phyloP scores from a whole-genome alignment of 306 rosid genomes.

The Rubus idaeus region DNA sequence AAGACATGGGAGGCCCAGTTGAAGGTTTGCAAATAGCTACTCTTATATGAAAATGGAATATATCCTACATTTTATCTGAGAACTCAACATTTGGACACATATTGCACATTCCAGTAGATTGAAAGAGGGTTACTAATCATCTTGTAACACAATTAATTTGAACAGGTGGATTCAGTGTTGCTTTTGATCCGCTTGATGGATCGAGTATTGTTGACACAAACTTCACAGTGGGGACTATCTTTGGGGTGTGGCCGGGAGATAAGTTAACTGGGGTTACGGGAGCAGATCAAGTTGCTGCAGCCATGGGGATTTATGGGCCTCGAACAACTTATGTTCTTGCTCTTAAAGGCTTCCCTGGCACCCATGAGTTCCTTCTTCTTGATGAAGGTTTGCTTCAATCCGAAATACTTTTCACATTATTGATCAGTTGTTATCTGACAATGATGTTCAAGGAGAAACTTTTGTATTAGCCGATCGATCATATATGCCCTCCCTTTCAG shows the following conservation, averaged over 20 bases:
- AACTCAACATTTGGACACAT: neutral
- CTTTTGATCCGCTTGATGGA: slow-evolving; percentile 98
- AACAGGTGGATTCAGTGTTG: slow-evolving; percentile 97
- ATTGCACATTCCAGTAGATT: neutral
- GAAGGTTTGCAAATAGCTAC: slow-evolving; percentile 52
- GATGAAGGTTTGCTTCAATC: slow-evolving; percentile 68
- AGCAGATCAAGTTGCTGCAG: slow-evolving; percentile 94
- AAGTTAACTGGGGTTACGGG: slow-evolving; percentile 84
- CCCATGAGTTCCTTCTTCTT: slow-evolving; percentile 94
- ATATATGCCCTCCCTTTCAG: too few species aligned
- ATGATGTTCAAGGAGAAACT: too few species aligned
- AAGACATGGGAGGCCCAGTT: slow-evolving; percentile 96
- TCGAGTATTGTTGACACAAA: slow-evolving; percentile 98
- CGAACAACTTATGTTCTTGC: slow-evolving; percentile 96
- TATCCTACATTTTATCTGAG: neutral
- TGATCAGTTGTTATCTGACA: neutral
- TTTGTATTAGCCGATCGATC: too few species aligned
- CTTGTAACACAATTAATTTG: neutral
- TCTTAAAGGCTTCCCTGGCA: slow-evolving; percentile 78
- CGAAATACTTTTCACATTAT: neutral
- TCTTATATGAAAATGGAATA: neutral
- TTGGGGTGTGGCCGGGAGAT: slow-evolving; percentile 99
- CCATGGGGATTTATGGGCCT: slow-evolving; percentile 98
- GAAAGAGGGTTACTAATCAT: neutral
- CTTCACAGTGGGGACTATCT: slow-evolving; percentile 95